Conservation (phyloP, 1,284 basidiomycete species). For the Hymenochaete sp. region DNA sequence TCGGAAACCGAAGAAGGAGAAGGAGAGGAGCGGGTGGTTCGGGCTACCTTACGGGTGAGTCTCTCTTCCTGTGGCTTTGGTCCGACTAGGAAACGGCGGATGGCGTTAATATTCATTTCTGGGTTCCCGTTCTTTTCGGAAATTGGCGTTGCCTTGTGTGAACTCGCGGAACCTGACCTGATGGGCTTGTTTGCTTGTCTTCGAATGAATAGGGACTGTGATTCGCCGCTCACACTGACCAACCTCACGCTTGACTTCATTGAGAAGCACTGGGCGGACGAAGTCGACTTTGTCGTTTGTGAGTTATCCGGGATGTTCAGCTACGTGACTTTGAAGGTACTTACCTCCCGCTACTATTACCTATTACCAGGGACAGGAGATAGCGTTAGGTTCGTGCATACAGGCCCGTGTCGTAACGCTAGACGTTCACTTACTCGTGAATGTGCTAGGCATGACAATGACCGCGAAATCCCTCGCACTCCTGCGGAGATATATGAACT, state of each 20-base stretch:
- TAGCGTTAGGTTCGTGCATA: conserved; percentile 63
- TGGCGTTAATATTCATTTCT: too few species aligned
- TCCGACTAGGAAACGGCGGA: too few species aligned
- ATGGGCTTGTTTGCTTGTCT: too few species aligned
- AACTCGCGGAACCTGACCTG: too few species aligned
- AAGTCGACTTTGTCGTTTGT: conserved; percentile 89
- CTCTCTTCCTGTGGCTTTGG: not conserved
- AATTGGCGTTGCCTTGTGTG: too few species aligned
- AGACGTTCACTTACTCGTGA: not conserved
- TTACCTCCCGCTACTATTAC: not conserved
- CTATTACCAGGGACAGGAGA: conserved; percentile 74
- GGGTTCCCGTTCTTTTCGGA: too few species aligned
- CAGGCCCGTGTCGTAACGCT: not conserved
- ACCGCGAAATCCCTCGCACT: conserved; percentile 72
- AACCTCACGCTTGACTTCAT: conserved; percentile 79
- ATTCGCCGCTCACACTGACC: conserved; percentile 71
- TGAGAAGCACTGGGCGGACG: conserved; percentile 69
- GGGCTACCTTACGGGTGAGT: conserved; percentile 55
- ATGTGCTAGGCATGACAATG: conserved; percentile 76
- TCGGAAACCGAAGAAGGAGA: conserved; percentile 50
- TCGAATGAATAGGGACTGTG: conserved; percentile 61
- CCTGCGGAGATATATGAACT: conserved; percentile 72
- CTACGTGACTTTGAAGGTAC: not conserved
- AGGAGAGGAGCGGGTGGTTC: conserved; percentile 43
- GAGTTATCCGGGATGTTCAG: conserved; percentile 18